Conservation (phyloP, 225 moss, liverwort and hornwort genomes). For the Lunularia cruciata region DNA sequence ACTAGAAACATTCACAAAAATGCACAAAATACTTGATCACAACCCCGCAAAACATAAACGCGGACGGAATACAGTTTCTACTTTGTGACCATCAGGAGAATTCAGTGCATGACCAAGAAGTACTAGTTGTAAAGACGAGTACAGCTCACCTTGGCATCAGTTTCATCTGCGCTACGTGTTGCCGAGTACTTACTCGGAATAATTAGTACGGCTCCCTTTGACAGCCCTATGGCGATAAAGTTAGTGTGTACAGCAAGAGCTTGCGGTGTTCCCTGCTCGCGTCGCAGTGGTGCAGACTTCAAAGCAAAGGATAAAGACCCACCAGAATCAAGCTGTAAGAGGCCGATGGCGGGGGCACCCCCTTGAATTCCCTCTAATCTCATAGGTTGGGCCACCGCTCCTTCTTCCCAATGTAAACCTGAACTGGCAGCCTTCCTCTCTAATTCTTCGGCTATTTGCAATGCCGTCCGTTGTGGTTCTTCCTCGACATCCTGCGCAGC, state of each 20-base stretch:
- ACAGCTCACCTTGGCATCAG: constrained; percentile 60
- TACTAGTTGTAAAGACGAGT: background rate
- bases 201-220: constrained; percentile 88
- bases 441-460: constrained; percentile 78
- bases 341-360: constrained; percentile 91
- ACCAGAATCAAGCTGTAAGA: constrained; percentile 87
- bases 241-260: constrained; percentile 88
- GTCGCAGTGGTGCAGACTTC: constrained; percentile 67
- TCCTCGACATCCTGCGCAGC: constrained; percentile 22
- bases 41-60: no score
- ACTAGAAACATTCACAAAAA: no score
- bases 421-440: constrained; percentile 85
- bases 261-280: constrained; percentile 85
- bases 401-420: constrained; percentile 97
- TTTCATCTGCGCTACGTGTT: constrained; percentile 86
- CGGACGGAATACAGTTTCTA: no score
- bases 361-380: constrained; percentile 93
- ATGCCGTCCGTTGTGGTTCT: constrained; percentile 45
- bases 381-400: constrained; percentile 98
- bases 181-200: constrained; percentile 95
- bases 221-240: constrained; percentile 90
- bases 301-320: constrained; percentile 80
- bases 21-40: no score
- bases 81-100: no score
- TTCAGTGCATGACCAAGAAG: no score